Percentiles rank a stretch among this genome's conserved stretches.
phyloP scores from a whole-genome alignment of 192 early-diverging fungal species.

The Thamnidium elegans region DNA sequence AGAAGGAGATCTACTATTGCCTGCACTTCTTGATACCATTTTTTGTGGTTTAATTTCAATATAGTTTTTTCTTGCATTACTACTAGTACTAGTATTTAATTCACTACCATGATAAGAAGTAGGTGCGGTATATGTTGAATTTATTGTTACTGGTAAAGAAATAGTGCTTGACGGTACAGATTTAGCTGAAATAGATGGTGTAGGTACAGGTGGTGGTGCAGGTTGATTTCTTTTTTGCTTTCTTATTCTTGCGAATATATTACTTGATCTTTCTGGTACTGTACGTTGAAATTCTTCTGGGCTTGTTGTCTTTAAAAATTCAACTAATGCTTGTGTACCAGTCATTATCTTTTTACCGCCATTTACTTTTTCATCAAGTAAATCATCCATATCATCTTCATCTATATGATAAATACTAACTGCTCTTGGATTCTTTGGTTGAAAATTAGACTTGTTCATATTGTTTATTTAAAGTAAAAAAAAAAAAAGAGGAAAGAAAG shows the following conservation, averaged over 20 bases:
- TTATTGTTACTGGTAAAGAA: constrained; percentile 1
- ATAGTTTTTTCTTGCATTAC: constrained; percentile 11
- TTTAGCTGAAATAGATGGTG: not conserved
- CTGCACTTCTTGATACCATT: too few relatives aligned
- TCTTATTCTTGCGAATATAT: constrained; percentile 27
- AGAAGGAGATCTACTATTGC: constrained; percentile 6
- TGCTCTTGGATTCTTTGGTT: constrained; percentile 19
- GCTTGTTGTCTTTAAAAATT: constrained; percentile 35
- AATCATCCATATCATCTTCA: constrained; percentile 15
- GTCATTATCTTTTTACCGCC: constrained; percentile 18
- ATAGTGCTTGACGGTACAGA: constrained; percentile 8
- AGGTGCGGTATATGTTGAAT: constrained; percentile 2
- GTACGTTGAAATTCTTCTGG: constrained; percentile 35
- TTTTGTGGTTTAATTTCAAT: constrained; percentile 25
- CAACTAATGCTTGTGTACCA: constrained; percentile 34
- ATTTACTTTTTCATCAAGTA: constrained; percentile 7
- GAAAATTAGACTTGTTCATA: constrained; percentile 4
- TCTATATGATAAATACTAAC: constrained; percentile 13
- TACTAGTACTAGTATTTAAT: not conserved
- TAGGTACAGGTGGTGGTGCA: not conserved
- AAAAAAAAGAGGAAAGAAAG: not conserved
- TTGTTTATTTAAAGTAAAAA: not conserved
- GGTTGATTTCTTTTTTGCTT: constrained; percentile 20
- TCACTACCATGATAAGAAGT: constrained; percentile 13
- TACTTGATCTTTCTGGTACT: constrained; percentile 15